phyloP scores from a whole-genome alignment of 768 basidiomycete genomes.

The Amyloporia xantha region DNA sequence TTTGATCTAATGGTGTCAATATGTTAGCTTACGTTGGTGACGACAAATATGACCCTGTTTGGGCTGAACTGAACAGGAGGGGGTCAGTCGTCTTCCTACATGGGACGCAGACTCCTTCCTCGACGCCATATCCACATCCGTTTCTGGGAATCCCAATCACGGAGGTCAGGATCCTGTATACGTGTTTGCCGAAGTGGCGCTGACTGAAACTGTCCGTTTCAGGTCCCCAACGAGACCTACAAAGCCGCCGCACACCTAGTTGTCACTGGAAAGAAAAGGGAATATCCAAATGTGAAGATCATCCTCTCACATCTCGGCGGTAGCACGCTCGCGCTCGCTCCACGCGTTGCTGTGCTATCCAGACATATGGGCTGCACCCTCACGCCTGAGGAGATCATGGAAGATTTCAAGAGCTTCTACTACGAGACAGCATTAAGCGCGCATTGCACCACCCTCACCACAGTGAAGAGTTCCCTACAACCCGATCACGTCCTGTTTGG shows the following conservation, averaged over 20 bases:
- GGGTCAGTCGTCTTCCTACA: constrained; percentile 64
- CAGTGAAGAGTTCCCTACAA: constrained; percentile 44
- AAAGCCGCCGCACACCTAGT: constrained; percentile 77
- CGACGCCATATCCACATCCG: constrained; percentile 56
- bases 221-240: constrained; percentile 81
- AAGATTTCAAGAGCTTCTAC: constrained; percentile 67
- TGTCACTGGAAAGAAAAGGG: constrained; percentile 62
- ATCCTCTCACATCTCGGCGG: constrained; percentile 76
- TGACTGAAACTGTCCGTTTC: background rate
- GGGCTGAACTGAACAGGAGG: constrained; percentile 61
- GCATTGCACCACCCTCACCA: constrained; percentile 42
- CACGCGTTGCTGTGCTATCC: constrained; percentile 64
- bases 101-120: constrained; percentile 59
- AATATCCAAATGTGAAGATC: constrained; percentile 51
- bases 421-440: constrained; percentile 68
- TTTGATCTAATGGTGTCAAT: too few relatives aligned
- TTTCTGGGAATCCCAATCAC: constrained; percentile 62
- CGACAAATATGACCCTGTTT: constrained; percentile 55
- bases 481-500: constrained; percentile 58
- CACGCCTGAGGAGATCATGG: constrained; percentile 56
- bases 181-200: background rate
- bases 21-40: constrained; percentile 58
- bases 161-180: constrained; percentile 37
- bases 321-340: constrained; percentile 53
- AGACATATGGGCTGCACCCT: constrained; percentile 63